These are phyloP conservation scores for Sinapis alba DNA, from an alignment of 441 rosid genomes.

Conservation along the genomic window DNA sequence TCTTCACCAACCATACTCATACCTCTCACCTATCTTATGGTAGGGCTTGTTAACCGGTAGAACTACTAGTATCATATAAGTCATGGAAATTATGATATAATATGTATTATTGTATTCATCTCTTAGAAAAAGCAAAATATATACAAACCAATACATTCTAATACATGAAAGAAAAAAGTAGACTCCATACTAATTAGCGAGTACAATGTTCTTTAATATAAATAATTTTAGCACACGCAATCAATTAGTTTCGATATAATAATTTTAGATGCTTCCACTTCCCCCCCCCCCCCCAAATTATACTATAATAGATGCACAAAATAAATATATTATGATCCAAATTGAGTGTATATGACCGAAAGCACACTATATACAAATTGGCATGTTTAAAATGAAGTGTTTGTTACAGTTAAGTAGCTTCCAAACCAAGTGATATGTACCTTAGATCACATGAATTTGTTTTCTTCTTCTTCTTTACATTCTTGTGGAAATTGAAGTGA, in stretches of 20 bases:
- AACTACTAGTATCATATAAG: neutral
- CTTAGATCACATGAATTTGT: neutral
- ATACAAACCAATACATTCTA: neutral
- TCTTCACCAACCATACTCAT: conserved; percentile 27
- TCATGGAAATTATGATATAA: neutral
- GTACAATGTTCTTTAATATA: neutral
- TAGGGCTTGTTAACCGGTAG: neutral
- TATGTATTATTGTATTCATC: neutral
- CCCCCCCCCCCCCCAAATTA: too few species aligned
- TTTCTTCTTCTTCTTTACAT: neutral
- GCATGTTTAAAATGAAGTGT: conserved; percentile 3
- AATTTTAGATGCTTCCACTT: neutral
- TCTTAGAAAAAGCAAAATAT: neutral
- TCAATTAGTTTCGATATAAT: neutral
- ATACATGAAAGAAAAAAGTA: neutral
- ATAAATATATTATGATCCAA: neutral
- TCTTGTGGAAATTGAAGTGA: neutral
- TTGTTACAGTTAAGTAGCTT: neutral
- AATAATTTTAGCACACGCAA: neutral
- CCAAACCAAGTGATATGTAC: neutral
- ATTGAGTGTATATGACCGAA: neutral
- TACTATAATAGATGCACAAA: neutral
- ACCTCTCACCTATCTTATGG: conserved; percentile 33
- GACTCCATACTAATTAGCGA: neutral
- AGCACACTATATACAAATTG: neutral